A percentile compares a stretch with the other conserved stretches of the same genome.
Evolutionary conservation across 1,284 basidiomycete species (phyloP).

Genomic region (Puccinia triticina): DNA sequence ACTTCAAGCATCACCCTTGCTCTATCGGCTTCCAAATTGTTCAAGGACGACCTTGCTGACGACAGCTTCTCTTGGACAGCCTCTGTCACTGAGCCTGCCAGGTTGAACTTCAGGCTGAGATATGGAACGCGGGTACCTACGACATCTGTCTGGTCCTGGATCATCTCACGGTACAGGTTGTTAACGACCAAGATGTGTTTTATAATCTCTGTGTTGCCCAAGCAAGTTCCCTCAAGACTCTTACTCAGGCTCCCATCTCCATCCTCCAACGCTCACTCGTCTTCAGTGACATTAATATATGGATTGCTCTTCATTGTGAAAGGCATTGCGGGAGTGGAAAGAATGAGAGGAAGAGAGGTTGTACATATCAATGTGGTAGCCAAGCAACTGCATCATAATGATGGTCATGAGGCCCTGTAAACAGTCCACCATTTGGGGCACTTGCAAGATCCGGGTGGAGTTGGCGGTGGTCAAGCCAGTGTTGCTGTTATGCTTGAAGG

Average conservation of each 20-base stretch:
- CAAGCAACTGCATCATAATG: too few relatives aligned
- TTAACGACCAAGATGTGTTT: slow-evolving; percentile 60
- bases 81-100: not conserved
- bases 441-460: too few relatives aligned
- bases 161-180: slow-evolving; percentile 63
- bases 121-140: slow-evolving; percentile 63
- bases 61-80: slow-evolving; percentile 20
- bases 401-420: too few relatives aligned
- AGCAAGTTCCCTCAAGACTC: not conserved
- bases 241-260: slow-evolving; percentile 59
- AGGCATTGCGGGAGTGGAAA: too few relatives aligned
- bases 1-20: too few relatives aligned
- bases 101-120: slow-evolving; percentile 60
- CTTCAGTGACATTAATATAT: slow-evolving; percentile 66
- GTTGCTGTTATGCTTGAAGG: too few relatives aligned
- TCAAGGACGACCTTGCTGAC: too few relatives aligned
- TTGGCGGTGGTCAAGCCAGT: too few relatives aligned
- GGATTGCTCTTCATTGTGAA: slow-evolving; percentile 64
- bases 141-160: slow-evolving; percentile 66
- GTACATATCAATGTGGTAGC: too few relatives aligned
- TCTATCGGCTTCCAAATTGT: too few relatives aligned
- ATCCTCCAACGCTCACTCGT: slow-evolving; percentile 64
- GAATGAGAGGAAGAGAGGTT: too few relatives aligned
- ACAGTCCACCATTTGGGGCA: too few relatives aligned
- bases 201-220: slow-evolving; percentile 59